phyloP scores from a whole-genome alignment of 257 asterid genomes.

The Catharanthus roseus region DNA sequence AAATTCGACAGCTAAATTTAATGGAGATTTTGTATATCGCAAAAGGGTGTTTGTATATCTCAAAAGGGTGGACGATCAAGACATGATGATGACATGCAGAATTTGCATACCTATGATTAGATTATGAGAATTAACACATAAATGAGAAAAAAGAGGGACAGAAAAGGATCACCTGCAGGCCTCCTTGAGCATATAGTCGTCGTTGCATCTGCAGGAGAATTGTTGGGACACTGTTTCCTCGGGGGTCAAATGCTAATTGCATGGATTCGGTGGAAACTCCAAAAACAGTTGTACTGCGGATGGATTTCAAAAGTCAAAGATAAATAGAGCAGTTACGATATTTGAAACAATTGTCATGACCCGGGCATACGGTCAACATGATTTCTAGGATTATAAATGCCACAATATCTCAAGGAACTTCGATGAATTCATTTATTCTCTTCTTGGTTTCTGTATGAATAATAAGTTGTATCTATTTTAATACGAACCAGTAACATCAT shows the following conservation, averaged over 20 bases:
- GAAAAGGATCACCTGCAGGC: constrained; percentile 56
- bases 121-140: neutral
- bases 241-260: constrained; percentile 85
- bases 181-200: constrained; percentile 77
- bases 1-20: constrained; percentile 12
- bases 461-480: neutral
- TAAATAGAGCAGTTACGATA: constrained; percentile 6
- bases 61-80: neutral
- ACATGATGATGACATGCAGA: neutral
- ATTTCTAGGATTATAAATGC: neutral
- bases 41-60: too few relatives aligned
- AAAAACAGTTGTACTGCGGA: constrained; percentile 83
- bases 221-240: constrained; percentile 91
- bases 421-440: neutral
- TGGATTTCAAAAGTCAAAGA: constrained; percentile 24
- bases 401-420: neutral
- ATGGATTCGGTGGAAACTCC: constrained; percentile 98
- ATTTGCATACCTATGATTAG: neutral
- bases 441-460: neutral
- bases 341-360: neutral
- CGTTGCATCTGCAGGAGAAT: constrained; percentile 88
- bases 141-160: neutral
- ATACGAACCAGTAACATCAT: neutral
- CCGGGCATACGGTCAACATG: neutral
- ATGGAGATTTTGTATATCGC: neutral